Evolutionary conservation across 306 rosid species (phyloP).

Genomic region (Ormosia emarginata): DNA sequence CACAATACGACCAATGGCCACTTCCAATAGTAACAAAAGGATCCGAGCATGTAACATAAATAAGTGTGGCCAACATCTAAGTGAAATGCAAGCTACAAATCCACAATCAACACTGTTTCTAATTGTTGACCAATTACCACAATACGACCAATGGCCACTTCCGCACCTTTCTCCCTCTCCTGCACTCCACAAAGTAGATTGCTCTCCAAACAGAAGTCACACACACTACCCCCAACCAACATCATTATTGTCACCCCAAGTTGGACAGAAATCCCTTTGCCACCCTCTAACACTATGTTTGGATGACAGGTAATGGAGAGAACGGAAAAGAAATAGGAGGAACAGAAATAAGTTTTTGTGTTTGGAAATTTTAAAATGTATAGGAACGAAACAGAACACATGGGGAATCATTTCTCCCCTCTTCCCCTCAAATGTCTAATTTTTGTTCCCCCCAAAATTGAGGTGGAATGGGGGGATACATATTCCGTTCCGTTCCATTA

Average conservation of each 20-base stretch:
- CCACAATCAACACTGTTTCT: background rate
- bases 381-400: too few species aligned
- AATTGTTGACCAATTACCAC: background rate
- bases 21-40: background rate
- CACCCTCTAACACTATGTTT: too few species aligned
- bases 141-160: constrained; percentile 30
- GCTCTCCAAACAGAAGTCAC: constrained; percentile 10
- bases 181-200: constrained; percentile 21
- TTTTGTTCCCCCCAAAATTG: too few species aligned
- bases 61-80: background rate
- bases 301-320: too few species aligned
- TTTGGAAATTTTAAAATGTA: too few species aligned
- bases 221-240: constrained; percentile 8
- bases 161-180: constrained; percentile 29
- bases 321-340: too few species aligned
- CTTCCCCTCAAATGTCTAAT: too few species aligned
- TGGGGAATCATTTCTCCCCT: too few species aligned
- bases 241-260: constrained; percentile 17
- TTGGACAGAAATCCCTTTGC: background rate
- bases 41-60: background rate
- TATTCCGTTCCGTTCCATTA: too few species aligned
- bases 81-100: background rate
- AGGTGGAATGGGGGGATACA: too few species aligned
- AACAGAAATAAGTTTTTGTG: too few species aligned
- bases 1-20: too few species aligned